Percentiles rank a stretch among this genome's conserved stretches.
phyloP scores from a whole-genome alignment of 2,329 filamentous ascomycete genomes.

The Xylariaceae sp. region DNA sequence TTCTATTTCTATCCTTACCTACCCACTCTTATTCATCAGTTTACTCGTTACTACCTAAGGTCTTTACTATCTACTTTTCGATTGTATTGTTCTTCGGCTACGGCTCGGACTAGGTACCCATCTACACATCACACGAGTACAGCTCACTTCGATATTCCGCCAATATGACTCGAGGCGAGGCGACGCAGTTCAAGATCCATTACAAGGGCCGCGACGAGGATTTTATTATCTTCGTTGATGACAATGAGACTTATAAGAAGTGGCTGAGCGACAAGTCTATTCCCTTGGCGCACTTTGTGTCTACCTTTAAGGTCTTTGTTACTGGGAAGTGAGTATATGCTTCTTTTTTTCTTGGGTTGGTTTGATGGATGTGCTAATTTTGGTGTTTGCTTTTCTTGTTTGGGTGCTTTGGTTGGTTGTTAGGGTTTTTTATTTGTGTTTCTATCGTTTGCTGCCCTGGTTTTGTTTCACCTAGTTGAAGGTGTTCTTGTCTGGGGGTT shows the following conservation, averaged over 20 bases:
- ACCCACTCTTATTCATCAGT: too few species aligned
- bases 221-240: constrained; percentile 58
- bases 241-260: constrained; percentile 62
- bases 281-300: constrained; percentile 79
- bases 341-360: background rate
- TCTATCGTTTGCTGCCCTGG: too few species aligned
- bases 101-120: background rate
- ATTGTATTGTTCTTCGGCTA: too few species aligned
- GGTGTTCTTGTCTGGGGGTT: too few species aligned
- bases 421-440: too few species aligned
- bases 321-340: constrained; percentile 76
- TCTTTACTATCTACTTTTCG: too few species aligned
- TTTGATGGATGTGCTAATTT: too few species aligned
- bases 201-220: constrained; percentile 67
- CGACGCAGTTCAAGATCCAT: constrained; percentile 71
- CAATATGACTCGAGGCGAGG: constrained; percentile 69
- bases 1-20: too few species aligned
- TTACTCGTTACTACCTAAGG: too few species aligned
- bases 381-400: too few species aligned
- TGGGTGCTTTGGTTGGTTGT: too few species aligned
- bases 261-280: constrained; percentile 78
- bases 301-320: constrained; percentile 81
- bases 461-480: too few species aligned
- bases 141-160: constrained; percentile 7
- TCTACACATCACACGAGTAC: constrained; percentile 2